Evolutionary conservation across 1,284 basidiomycete genomes (phyloP).

Genomic region (Papiliotrema laurentii): DNA sequence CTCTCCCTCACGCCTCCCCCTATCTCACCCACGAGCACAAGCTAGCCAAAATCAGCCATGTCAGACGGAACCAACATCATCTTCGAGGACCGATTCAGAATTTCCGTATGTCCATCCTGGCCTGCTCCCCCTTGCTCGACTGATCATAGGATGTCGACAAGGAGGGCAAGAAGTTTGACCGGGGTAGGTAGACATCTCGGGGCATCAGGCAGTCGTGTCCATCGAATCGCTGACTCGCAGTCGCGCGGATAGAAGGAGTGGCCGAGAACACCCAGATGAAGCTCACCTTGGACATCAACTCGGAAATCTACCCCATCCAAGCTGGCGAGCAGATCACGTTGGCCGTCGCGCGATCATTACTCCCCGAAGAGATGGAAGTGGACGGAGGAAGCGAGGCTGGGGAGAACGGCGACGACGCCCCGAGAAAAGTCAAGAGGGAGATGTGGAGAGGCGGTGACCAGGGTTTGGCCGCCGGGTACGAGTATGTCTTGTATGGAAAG

Average conservation of each 20-base stretch:
- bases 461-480: constrained; percentile 92
- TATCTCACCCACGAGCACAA: no score
- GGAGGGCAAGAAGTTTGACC: constrained; percentile 94
- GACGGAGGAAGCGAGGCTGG: constrained; percentile 38
- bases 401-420: constrained; percentile 48
- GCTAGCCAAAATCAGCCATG: no score
- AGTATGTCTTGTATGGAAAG: constrained; percentile 99
- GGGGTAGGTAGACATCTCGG: constrained; percentile 60
- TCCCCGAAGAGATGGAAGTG: constrained; percentile 56
- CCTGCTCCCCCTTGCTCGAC: not conserved
- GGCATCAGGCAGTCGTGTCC: not conserved
- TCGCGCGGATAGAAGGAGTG: constrained; percentile 77
- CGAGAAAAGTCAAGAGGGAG: constrained; percentile 80
- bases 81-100: constrained; percentile 86
- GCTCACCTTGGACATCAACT: constrained; percentile 84
- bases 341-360: constrained; percentile 75
- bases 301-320: constrained; percentile 73
- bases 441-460: constrained; percentile 69
- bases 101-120: constrained; percentile 52
- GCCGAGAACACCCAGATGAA: constrained; percentile 87
- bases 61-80: constrained; percentile 48
- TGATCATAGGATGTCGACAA: constrained; percentile 60
- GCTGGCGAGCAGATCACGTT: constrained; percentile 72
- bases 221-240: constrained; percentile 53
- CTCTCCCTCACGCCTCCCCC: not conserved